A percentile compares a stretch with the other conserved stretches of the same genome.
Evolutionary conservation across 345 rosid genomes (phyloP).

Genomic region (Syzygium aqueum): DNA sequence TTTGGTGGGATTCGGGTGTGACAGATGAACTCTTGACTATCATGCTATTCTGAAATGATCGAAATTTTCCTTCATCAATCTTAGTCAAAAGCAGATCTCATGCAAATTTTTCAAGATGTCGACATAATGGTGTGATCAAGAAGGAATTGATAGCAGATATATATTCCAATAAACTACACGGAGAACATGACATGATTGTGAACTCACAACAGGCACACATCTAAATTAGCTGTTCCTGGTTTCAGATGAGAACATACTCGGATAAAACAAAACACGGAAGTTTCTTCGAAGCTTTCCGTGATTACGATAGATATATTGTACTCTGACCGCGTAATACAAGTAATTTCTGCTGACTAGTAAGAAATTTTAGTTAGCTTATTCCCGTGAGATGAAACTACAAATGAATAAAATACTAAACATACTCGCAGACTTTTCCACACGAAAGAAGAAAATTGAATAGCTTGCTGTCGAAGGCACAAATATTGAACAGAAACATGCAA

Average conservation of each 20-base stretch:
- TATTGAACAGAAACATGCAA: not conserved
- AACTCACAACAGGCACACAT: not conserved
- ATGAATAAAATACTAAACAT: not conserved
- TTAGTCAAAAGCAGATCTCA: not conserved
- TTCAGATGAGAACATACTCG: not conserved
- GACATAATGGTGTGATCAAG: not conserved
- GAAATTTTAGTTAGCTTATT: not conserved
- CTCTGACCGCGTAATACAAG: too few relatives aligned
- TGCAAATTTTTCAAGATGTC: not conserved
- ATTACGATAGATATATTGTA: too few relatives aligned
- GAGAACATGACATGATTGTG: not conserved
- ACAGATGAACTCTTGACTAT: not conserved
- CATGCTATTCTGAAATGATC: not conserved
- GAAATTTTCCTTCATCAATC: not conserved
- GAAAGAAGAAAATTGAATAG: not conserved
- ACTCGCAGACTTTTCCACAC: not conserved
- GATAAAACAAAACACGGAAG: not conserved
- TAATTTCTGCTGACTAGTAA: too few relatives aligned
- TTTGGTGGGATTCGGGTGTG: too few relatives aligned
- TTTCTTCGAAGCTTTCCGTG: not conserved
- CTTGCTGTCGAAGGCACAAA: not conserved
- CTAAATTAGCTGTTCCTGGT: not conserved
- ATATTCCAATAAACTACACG: not conserved
- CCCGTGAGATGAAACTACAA: not conserved
- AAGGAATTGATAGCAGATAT: not conserved